Percentiles rank a stretch among this genome's conserved stretches.
These are phyloP conservation scores for Nepenthes alata DNA, from an alignment of 179 eudicot genomes.

Conservation along the genomic window DNA sequence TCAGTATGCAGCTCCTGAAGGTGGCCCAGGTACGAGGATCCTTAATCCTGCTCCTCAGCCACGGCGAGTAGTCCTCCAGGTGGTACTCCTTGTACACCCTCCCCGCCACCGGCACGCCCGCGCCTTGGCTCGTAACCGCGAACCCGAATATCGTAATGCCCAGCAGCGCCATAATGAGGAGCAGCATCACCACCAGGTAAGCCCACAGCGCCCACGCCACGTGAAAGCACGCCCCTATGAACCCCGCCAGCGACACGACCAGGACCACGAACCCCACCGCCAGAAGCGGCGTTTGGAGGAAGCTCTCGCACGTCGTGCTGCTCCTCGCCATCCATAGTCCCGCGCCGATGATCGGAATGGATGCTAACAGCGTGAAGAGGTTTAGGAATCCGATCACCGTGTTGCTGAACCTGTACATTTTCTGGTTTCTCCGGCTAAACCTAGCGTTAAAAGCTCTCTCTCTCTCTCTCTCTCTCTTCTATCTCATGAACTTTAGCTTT, in stretches of 20 bases:
- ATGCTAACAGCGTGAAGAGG: conserved; percentile 44
- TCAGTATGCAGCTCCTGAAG: conserved; percentile 27
- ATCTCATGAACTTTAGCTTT: background rate
- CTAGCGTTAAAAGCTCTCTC: background rate
- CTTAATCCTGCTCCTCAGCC: conserved; percentile 32
- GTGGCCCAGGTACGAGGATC: conserved; percentile 26
- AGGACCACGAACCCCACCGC: conserved; percentile 38
- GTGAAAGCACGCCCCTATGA: conserved; percentile 46
- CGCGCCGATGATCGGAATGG: conserved; percentile 48
- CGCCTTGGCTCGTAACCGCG: conserved; percentile 36
- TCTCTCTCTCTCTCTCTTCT: background rate
- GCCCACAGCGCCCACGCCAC: conserved; percentile 47
- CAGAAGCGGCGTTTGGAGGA: conserved; percentile 40
- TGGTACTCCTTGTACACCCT: conserved; percentile 36
- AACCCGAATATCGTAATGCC: conserved; percentile 37
- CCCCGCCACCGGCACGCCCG: conserved; percentile 25
- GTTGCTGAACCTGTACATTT: conserved; percentile 52
- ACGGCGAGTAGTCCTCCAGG: conserved; percentile 27
- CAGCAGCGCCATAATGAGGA: conserved; percentile 29
- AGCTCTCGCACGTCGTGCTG: conserved; percentile 39
- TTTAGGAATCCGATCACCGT: conserved; percentile 49
- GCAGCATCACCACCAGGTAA: conserved; percentile 32
- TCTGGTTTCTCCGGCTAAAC: background rate
- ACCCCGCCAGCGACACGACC: conserved; percentile 42
- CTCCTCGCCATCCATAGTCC: conserved; percentile 44